A percentile compares a stretch with the other conserved stretches of the same genome.
Conservation (phyloP, 495 filamentous ascomycete genomes). For the Xylaria cubensis region DNA sequence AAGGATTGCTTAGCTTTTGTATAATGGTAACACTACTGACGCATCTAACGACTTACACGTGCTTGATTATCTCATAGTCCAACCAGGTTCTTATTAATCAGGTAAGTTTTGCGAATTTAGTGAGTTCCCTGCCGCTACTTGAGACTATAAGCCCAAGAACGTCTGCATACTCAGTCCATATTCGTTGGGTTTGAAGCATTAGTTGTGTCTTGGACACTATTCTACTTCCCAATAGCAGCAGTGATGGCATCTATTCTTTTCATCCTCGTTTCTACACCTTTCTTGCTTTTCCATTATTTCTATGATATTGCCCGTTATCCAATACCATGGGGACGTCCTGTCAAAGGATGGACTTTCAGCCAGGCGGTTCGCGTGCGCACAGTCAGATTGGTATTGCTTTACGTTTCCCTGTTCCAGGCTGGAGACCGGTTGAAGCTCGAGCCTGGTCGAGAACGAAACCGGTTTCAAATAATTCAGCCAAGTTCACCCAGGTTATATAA, state of each 20-base stretch:
- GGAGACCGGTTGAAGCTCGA: conserved; percentile 16
- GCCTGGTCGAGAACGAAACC: conserved; percentile 16
- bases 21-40: not conserved
- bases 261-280: conserved; percentile 23
- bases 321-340: conserved; percentile 25
- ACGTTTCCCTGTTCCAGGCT: not conserved
- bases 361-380: conserved; percentile 19
- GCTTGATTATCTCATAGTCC: not conserved
- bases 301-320: conserved; percentile 23
- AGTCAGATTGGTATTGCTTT: not conserved
- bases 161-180: no score
- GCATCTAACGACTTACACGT: conserved; percentile 3
- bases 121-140: not conserved
- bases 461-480: conserved; percentile 15
- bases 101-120: not conserved
- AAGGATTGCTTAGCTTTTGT: not conserved
- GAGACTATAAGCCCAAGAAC: not conserved
- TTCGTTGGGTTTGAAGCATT: not conserved
- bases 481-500: not conserved
- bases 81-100: not conserved
- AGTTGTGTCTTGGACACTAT: not conserved
- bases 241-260: conserved; percentile 13
- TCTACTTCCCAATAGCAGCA: not conserved
- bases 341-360: conserved; percentile 18
- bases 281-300: conserved; percentile 27